Evolutionary conservation across 345 rosid species (phyloP).

Genomic region (Xanthoceras sorbifolium): DNA sequence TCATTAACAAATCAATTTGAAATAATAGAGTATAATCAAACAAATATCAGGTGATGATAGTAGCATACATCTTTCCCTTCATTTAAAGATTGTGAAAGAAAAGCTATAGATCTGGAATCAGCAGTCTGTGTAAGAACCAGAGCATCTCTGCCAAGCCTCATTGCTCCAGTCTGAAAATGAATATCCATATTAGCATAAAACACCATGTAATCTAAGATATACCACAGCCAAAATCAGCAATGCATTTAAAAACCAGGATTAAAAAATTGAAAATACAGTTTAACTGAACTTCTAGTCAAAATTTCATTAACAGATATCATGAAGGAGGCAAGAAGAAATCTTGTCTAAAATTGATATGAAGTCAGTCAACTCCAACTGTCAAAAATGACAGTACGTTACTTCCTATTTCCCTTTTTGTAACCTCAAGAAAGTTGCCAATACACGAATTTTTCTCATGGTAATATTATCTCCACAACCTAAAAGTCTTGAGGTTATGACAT

Average conservation of each 20-base stretch:
- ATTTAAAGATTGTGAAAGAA: conserved; percentile 42
- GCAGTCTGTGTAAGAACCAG: conserved; percentile 41
- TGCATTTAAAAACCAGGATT: not conserved
- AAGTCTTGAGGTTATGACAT: not conserved
- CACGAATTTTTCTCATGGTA: not conserved
- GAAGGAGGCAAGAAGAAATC: not conserved
- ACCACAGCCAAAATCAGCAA: not conserved
- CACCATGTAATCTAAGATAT: not conserved
- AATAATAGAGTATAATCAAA: not conserved
- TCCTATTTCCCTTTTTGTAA: not conserved
- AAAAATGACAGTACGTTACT: not conserved
- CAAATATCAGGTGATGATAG: not conserved
- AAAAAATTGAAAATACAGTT: not conserved
- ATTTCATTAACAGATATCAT: not conserved
- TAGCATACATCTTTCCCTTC: conserved; percentile 39
- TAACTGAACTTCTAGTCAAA: not conserved
- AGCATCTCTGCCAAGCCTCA: conserved; percentile 42
- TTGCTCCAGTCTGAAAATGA: conserved; percentile 37
- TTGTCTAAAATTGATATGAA: not conserved
- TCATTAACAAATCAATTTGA: conserved; percentile 6
- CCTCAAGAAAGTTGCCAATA: not conserved
- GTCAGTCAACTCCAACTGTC: not conserved
- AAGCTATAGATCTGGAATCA: conserved; percentile 42
- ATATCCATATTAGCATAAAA: conserved; percentile 14
- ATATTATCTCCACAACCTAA: not conserved